Evolutionary conservation across 2,329 filamentous ascomycete species (phyloP).

Genomic region (Plenodomus biglobosus): DNA sequence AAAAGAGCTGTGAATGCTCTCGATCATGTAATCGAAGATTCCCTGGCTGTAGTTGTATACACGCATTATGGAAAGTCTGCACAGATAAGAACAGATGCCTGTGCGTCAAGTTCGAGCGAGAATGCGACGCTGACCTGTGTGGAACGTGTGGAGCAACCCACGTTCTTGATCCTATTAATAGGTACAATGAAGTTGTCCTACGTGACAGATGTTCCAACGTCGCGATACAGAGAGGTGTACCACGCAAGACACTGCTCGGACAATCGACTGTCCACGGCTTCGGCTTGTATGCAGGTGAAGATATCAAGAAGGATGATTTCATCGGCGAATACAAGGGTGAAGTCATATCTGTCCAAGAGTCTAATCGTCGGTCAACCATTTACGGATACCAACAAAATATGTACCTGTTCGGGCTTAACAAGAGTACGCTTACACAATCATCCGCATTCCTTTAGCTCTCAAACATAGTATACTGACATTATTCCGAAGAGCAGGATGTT

Average conservation of each 20-base stretch:
- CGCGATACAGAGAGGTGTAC: slow-evolving; percentile 66
- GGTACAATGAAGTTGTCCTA: slow-evolving; percentile 60
- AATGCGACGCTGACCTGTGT: slow-evolving; percentile 79
- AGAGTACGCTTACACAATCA: slow-evolving; percentile 28
- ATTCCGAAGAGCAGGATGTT: slow-evolving; percentile 52
- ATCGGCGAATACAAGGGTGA: slow-evolving; percentile 82
- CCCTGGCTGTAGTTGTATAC: slow-evolving; percentile 46
- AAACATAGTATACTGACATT: slow-evolving; percentile 6
- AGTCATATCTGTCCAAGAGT: slow-evolving; percentile 69
- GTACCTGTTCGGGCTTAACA: slow-evolving; percentile 61
- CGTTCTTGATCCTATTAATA: slow-evolving; percentile 68
- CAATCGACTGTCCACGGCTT: slow-evolving; percentile 73
- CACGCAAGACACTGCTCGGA: slow-evolving; percentile 68
- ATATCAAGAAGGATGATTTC: slow-evolving; percentile 68
- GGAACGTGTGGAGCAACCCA: slow-evolving; percentile 68
- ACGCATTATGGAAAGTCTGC: slow-evolving; percentile 42
- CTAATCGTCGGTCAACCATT: slow-evolving; percentile 68
- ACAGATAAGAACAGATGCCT: slow-evolving; percentile 58
- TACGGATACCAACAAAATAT: slow-evolving; percentile 63
- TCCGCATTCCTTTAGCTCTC: too few relatives aligned
- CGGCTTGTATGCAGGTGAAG: slow-evolving; percentile 71
- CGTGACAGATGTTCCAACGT: slow-evolving; percentile 70
- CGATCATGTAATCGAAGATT: slow-evolving; percentile 57
- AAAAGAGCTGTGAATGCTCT: slow-evolving; percentile 71
- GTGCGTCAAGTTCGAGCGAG: slow-evolving; percentile 70